A percentile compares a stretch with the other conserved stretches of the same genome.
phyloP scores from a whole-genome alignment of 148 eudicot genomes.

The Chenopodium album region DNA sequence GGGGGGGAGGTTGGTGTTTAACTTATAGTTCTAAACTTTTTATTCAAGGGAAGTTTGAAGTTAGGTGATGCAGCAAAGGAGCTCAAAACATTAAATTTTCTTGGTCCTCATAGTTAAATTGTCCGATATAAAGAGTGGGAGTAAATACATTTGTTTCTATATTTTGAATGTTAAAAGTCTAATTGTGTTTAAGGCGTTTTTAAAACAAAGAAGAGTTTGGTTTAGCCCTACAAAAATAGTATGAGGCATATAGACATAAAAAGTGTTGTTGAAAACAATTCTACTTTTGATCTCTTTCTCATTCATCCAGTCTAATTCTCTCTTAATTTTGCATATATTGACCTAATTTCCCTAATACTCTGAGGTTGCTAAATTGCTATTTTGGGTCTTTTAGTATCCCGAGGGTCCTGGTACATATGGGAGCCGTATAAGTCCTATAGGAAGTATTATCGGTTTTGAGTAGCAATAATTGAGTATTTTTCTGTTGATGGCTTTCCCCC shows the following conservation, averaged over 20 bases:
- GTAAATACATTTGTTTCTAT: neutral
- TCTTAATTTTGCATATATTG: neutral
- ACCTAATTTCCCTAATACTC: neutral
- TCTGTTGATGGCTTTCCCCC: neutral
- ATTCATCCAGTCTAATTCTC: neutral
- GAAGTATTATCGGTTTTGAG: neutral
- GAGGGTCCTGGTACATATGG: neutral
- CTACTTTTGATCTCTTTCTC: neutral
- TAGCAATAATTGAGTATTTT: neutral
- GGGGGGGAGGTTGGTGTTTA: neutral
- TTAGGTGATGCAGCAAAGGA: neutral
- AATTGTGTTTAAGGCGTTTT: neutral
- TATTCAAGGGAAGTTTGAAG: neutral
- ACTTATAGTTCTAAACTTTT: neutral
- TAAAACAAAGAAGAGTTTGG: neutral
- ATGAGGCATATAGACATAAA: neutral
- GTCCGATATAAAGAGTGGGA: neutral
- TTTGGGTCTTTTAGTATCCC: neutral
- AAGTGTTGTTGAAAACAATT: neutral
- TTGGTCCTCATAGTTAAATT: neutral
- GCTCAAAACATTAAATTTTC: neutral
- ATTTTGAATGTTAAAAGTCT: neutral
- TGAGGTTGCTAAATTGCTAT: neutral
- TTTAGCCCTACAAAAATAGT: neutral
- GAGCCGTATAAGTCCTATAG: neutral